Evolutionary conservation across 805 yeast species (phyloP).

Genomic region (Lipomyces lipofer): DNA sequence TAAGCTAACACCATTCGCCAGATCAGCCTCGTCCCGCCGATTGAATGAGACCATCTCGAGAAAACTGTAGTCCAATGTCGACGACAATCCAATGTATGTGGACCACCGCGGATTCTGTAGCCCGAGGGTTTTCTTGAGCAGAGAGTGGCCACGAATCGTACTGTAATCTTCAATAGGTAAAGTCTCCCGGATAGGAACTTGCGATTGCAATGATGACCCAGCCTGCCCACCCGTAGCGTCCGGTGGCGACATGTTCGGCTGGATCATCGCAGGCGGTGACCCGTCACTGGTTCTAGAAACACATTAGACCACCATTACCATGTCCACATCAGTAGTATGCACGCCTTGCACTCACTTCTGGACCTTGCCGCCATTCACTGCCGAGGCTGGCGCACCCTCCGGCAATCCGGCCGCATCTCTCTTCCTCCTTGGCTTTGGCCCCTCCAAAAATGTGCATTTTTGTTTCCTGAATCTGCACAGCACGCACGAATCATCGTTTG

Average conservation of each 20-base stretch:
- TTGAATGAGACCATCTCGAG: conserved; percentile 64
- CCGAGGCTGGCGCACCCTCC: conserved; percentile 12
- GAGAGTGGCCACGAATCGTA: conserved; percentile 59
- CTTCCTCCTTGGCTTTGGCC: conserved; percentile 48
- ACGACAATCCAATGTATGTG: conserved; percentile 84
- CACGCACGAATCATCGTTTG: conserved; percentile 52
- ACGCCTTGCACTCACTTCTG: conserved; percentile 33
- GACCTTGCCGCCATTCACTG: conserved; percentile 36
- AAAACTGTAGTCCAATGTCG: conserved; percentile 72
- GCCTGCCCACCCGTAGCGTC: not conserved
- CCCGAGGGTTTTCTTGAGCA: conserved; percentile 67
- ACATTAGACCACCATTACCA: too few species aligned
- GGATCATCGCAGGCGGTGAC: not conserved
- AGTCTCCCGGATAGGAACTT: conserved; percentile 24
- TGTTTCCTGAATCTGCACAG: conserved; percentile 77
- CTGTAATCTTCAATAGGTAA: conserved; percentile 68
- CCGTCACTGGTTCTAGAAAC: not conserved
- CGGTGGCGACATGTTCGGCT: conserved; percentile 4
- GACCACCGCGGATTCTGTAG: conserved; percentile 88
- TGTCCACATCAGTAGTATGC: too few species aligned
- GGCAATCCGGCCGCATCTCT: conserved; percentile 4
- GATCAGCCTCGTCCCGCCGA: conserved; percentile 77
- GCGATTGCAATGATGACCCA: not conserved
- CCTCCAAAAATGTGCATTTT: conserved; percentile 77
- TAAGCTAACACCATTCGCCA: conserved; percentile 63